Evolutionary conservation across 2,329 filamentous ascomycete species (phyloP).

Genomic region (Fusarium humuli): DNA sequence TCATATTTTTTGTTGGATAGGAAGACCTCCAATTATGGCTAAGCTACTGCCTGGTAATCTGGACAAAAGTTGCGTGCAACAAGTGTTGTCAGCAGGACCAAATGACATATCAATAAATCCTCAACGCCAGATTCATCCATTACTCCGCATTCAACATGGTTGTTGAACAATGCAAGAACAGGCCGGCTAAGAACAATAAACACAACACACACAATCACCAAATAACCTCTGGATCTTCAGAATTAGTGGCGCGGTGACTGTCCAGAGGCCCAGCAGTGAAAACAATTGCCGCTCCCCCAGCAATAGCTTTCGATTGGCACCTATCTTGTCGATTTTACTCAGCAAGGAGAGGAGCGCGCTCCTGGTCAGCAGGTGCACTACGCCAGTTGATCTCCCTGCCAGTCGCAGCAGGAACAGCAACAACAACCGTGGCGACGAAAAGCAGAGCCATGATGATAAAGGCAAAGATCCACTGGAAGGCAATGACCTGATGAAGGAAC

Average conservation of each 20-base stretch:
- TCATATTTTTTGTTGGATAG: not conserved
- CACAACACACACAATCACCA: conserved; percentile 11
- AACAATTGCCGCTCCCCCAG: not conserved
- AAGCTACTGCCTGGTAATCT: conserved; percentile 7
- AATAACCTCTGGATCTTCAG: not conserved
- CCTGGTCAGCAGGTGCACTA: conserved; percentile 59
- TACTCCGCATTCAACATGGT: conserved; percentile 28
- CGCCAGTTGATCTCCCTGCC: conserved; percentile 67
- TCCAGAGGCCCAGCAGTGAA: not conserved
- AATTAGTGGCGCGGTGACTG: not conserved
- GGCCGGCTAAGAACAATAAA: conserved; percentile 14
- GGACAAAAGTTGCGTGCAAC: conserved; percentile 8
- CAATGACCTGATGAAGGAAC: conserved; percentile 77
- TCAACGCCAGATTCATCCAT: conserved; percentile 32
- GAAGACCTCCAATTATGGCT: conserved; percentile 28
- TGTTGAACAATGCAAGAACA: conserved; percentile 23
- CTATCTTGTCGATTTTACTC: conserved; percentile 50
- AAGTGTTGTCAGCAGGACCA: conserved; percentile 7
- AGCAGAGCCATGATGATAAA: conserved; percentile 83
- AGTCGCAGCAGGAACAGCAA: conserved; percentile 73
- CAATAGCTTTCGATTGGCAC: not conserved
- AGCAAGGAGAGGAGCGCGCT: conserved; percentile 71
- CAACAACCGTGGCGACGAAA: conserved; percentile 73
- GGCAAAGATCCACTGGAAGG: conserved; percentile 93
- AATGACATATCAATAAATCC: conserved; percentile 12